Evolutionary conservation across 192 early-diverging fungal genomes (phyloP).

Genomic region (Geosiphon pyriformis): DNA sequence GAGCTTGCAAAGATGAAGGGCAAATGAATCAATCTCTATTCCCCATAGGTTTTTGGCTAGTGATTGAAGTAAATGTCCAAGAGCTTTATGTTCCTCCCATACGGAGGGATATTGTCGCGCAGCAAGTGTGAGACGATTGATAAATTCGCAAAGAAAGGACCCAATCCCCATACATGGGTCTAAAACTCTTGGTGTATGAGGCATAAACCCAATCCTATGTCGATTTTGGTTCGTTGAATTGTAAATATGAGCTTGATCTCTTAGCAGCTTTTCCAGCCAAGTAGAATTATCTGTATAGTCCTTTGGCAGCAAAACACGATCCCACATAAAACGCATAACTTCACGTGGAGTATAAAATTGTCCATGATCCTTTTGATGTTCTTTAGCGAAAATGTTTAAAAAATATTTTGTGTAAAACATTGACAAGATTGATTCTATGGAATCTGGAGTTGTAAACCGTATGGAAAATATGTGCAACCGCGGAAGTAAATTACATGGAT

Average conservation of each 20-base stretch:
- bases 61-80: conserved; percentile 30
- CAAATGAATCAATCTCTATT: conserved; percentile 53
- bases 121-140: conserved; percentile 32
- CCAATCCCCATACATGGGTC: conserved; percentile 58
- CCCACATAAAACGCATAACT: conserved; percentile 57
- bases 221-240: not conserved
- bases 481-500: not conserved
- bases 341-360: conserved; percentile 53
- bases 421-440: conserved; percentile 21
- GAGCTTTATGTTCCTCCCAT: conserved; percentile 35
- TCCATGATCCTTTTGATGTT: conserved; percentile 60
- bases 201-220: conserved; percentile 8
- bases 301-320: conserved; percentile 27
- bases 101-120: conserved; percentile 24
- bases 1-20: conserved; percentile 43
- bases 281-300: conserved; percentile 14
- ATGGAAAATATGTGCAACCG: conserved; percentile 3
- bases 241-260: not conserved
- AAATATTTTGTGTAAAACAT: conserved; percentile 47
- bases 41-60: conserved; percentile 47
- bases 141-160: conserved; percentile 47
- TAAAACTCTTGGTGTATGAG: conserved; percentile 31
- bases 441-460: conserved; percentile 1
- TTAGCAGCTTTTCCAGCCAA: conserved; percentile 14
- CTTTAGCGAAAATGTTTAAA: conserved; percentile 39